phyloP scores from a whole-genome alignment of 805 yeast species.

The Starmera dryadoides region DNA sequence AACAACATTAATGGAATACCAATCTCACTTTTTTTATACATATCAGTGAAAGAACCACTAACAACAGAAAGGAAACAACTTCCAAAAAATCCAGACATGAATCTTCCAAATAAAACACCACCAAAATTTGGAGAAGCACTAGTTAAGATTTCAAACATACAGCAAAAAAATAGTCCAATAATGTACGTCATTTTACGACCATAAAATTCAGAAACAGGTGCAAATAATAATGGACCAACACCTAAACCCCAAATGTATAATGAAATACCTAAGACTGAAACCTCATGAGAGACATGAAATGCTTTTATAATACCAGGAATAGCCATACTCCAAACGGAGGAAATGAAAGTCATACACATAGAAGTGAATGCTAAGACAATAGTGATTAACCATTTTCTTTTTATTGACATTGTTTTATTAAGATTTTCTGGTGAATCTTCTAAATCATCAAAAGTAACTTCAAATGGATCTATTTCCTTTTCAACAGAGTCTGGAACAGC shows the following conservation, averaged over 20 bases:
- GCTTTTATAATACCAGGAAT: slow-evolving; percentile 38
- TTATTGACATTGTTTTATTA: slow-evolving; percentile 27
- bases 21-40: slow-evolving; percentile 52
- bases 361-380: slow-evolving; percentile 46
- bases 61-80: slow-evolving; percentile 71
- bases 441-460: slow-evolving; percentile 21
- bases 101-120: slow-evolving; percentile 57
- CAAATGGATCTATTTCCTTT: slow-evolving; percentile 13
- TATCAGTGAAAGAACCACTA: slow-evolving; percentile 71
- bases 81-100: slow-evolving; percentile 66
- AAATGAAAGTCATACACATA: slow-evolving; percentile 57
- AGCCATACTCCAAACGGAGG: slow-evolving; percentile 63
- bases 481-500: neutral
- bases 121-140: slow-evolving; percentile 56
- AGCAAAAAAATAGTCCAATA: slow-evolving; percentile 52
- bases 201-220: slow-evolving; percentile 61
- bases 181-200: slow-evolving; percentile 58
- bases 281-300: slow-evolving; percentile 48
- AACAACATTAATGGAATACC: slow-evolving; percentile 65
- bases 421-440: slow-evolving; percentile 26
- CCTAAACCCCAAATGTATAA: slow-evolving; percentile 69
- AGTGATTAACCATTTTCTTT: slow-evolving; percentile 53
- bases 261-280: slow-evolving; percentile 49
- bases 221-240: slow-evolving; percentile 54
- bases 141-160: slow-evolving; percentile 44